Percentiles rank a stretch among this genome's conserved stretches.
Evolutionary conservation across 352 stramenopile species (phyloP).

Genomic region (Phytopythium cucurbitacearum): DNA sequence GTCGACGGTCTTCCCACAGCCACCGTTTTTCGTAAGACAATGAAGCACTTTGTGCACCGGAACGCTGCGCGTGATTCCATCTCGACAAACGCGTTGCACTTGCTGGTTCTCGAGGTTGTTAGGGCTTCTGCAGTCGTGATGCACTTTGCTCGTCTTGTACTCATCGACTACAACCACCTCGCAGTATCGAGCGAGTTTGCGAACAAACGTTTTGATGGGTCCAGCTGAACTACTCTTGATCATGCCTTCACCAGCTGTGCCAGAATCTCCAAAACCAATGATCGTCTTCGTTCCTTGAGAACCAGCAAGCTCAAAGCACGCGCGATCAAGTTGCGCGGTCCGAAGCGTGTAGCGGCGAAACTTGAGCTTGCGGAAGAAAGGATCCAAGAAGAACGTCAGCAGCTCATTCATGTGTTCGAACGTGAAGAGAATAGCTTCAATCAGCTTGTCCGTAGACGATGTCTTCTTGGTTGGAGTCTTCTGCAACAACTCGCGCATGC

Average conservation of each 20-base stretch:
- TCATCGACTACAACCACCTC: slow-evolving; percentile 9
- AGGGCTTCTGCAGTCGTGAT: slow-evolving; percentile 1
- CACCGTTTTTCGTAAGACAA: slow-evolving; percentile 1
- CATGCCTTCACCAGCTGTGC: neutral
- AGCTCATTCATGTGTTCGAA: neutral
- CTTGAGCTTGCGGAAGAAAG: neutral
- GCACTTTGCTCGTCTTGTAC: slow-evolving; percentile 4
- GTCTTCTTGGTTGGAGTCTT: neutral
- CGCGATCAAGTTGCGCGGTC: slow-evolving; percentile 1
- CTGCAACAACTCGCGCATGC: neutral
- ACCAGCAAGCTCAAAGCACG: slow-evolving; percentile 1
- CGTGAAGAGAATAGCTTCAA: neutral
- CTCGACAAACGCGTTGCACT: neutral
- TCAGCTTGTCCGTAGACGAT: neutral
- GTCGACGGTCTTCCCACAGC: neutral
- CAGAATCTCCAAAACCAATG: slow-evolving; percentile 1
- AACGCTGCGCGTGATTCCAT: slow-evolving; percentile 4
- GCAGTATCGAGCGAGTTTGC: neutral
- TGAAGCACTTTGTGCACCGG: slow-evolving; percentile 10
- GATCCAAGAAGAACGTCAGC: neutral
- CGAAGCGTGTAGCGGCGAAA: neutral
- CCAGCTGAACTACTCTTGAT: neutral
- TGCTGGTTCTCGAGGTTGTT: slow-evolving; percentile 3
- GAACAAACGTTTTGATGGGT: neutral
- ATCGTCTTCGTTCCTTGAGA: neutral